Conservation (phyloP, 2,329 filamentous ascomycete genomes). For the Aspergillus caelatus region DNA sequence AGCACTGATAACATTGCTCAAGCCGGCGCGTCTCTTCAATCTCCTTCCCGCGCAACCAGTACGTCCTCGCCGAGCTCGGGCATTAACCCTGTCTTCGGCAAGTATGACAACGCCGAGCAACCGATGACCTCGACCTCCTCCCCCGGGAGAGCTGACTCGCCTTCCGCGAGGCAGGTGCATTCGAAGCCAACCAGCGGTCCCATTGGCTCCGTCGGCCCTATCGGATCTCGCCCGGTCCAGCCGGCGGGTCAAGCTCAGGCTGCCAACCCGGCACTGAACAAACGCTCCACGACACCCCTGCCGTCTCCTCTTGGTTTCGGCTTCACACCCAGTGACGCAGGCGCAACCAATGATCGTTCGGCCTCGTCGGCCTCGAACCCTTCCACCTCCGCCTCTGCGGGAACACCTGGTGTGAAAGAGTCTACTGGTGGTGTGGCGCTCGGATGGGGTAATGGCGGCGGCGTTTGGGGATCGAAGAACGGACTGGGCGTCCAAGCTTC, state of each 20-base stretch:
- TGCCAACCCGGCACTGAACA: constrained; percentile 66
- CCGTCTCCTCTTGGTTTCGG: constrained; percentile 84
- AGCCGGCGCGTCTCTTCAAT: constrained; percentile 44
- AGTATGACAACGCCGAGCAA: constrained; percentile 65
- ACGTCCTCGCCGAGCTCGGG: constrained; percentile 70
- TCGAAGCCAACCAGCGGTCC: constrained; percentile 55
- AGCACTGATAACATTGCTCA: constrained; percentile 57
- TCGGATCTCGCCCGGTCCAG: constrained; percentile 81
- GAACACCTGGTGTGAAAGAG: constrained; percentile 38
- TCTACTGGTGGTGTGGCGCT: constrained; percentile 51
- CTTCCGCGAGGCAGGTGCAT: constrained; percentile 68
- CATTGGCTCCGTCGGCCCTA: constrained; percentile 76
- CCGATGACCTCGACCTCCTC: constrained; percentile 82
- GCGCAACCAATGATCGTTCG: constrained; percentile 52
- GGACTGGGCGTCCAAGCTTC: constrained; percentile 85
- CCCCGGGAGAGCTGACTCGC: constrained; percentile 71
- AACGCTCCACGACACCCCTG: constrained; percentile 85
- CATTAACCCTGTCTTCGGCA: constrained; percentile 53
- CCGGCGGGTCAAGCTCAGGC: constrained; percentile 51
- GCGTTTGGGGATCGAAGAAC: constrained; percentile 83
- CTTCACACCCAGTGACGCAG: constrained; percentile 60
- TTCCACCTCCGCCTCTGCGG: constrained; percentile 47
- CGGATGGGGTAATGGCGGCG: constrained; percentile 78
- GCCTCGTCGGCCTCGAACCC: constrained; percentile 65
- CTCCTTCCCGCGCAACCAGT: constrained; percentile 75